Conservation (phyloP, 1,284 basidiomycete genomes). For the Tilletia indica region DNA sequence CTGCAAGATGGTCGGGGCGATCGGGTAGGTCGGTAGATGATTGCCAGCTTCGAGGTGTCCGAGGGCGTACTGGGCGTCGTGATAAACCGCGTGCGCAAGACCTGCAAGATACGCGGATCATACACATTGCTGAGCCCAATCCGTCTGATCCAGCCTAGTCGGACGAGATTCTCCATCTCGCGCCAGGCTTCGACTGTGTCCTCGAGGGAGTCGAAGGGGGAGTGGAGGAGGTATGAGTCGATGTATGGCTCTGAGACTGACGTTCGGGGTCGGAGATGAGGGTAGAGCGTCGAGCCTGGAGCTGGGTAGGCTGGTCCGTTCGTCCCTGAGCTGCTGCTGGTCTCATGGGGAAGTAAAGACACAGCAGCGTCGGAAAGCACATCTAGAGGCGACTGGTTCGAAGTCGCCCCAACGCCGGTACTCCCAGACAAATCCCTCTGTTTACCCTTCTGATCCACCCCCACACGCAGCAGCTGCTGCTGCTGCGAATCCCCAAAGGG, state of each 20-base stretch:
- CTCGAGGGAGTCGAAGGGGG: slow-evolving; percentile 42
- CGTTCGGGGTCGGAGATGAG: slow-evolving; percentile 9
- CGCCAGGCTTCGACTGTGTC: slow-evolving; percentile 47
- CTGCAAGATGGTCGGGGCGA: slow-evolving; percentile 43
- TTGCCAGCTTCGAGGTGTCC: neutral
- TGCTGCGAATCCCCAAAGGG: no score
- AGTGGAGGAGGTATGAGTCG: slow-evolving; percentile 49
- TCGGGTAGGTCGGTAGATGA: slow-evolving; percentile 24
- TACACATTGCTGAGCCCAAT: slow-evolving; percentile 50
- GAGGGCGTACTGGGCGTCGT: neutral
- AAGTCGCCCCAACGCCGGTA: neutral
- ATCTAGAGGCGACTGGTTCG: neutral
- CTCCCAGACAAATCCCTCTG: neutral
- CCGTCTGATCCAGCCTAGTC: slow-evolving; percentile 39
- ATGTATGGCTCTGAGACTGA: slow-evolving; percentile 33
- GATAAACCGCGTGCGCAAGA: slow-evolving; percentile 26
- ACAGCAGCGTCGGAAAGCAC: slow-evolving; percentile 1
- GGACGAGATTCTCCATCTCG: slow-evolving; percentile 45
- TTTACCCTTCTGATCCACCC: slow-evolving; percentile 19
- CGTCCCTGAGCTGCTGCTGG: neutral
- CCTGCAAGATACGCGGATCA: slow-evolving; percentile 44
- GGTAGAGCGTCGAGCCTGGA: neutral
- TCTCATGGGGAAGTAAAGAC: neutral
- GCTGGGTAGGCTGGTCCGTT: slow-evolving; percentile 4
- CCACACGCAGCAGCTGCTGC: neutral